A percentile compares a stretch with the other conserved stretches of the same genome.
phyloP scores from a whole-genome alignment of 768 basidiomycete genomes.

The Phlegmacium glaucopus region DNA sequence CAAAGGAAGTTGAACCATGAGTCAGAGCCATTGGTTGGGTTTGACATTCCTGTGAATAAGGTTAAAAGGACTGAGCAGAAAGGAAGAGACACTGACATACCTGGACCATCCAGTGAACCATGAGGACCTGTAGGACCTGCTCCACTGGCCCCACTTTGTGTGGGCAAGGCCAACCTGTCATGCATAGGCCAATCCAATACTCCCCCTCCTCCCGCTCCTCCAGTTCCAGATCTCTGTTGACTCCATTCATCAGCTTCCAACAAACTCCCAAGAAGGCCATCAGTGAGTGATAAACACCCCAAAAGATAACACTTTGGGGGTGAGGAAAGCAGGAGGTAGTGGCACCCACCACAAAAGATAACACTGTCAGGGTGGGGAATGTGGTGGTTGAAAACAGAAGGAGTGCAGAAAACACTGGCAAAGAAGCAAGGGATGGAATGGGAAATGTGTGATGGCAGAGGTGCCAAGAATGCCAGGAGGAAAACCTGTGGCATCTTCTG shows the following conservation, averaged over 20 bases:
- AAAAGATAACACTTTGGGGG: too few species aligned
- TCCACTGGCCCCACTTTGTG: not conserved
- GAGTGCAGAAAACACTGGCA: too few species aligned
- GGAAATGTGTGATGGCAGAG: too few species aligned
- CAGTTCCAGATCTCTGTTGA: not conserved
- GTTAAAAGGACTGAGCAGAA: not conserved
- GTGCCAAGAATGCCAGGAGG: too few species aligned
- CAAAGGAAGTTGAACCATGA: not conserved
- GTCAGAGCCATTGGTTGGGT: not conserved
- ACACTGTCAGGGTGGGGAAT: too few species aligned
- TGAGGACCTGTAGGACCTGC: not conserved
- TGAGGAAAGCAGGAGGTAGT: too few species aligned
- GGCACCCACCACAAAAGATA: too few species aligned
- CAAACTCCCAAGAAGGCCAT: not conserved
- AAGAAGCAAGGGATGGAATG: too few species aligned
- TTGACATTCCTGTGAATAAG: not conserved
- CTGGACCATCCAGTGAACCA: not conserved
- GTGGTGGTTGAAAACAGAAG: too few species aligned
- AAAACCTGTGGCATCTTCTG: too few species aligned
- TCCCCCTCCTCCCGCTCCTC: not conserved
- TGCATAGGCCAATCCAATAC: not conserved
- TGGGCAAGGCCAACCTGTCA: not conserved
- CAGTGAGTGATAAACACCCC: too few species aligned
- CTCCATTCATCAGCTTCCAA: not conserved
- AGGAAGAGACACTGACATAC: not conserved